Conservation (phyloP, 371 early-diverging fungal species). For the Choanephora cucurbitarum region DNA sequence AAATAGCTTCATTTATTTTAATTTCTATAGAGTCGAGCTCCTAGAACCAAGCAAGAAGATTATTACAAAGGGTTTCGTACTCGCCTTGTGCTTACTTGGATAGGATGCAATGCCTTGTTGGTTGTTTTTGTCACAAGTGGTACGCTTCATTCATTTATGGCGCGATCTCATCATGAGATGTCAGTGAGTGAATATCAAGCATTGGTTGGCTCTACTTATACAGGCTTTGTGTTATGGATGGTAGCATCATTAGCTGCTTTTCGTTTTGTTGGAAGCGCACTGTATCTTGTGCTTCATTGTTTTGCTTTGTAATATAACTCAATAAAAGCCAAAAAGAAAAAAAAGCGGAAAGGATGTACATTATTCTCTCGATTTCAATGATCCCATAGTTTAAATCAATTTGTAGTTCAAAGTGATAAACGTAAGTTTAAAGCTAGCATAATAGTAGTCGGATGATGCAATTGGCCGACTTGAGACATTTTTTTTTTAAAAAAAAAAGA, state of each 20-base stretch:
- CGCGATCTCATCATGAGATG: slow-evolving; percentile 2
- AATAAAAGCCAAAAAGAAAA: too few relatives aligned
- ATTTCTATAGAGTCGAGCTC: slow-evolving; percentile 64
- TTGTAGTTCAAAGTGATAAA: too few relatives aligned
- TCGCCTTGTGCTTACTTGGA: slow-evolving; percentile 79
- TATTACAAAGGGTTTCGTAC: slow-evolving; percentile 87
- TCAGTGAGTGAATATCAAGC: slow-evolving; percentile 21
- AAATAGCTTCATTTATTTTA: background rate
- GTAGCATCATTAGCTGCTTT: slow-evolving; percentile 75
- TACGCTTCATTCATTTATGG: background rate
- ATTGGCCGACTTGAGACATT: too few relatives aligned
- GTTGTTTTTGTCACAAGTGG: slow-evolving; percentile 55
- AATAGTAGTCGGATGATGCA: too few relatives aligned
- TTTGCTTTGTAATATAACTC: slow-evolving; percentile 25
- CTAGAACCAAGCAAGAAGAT: slow-evolving; percentile 83
- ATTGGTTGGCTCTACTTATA: slow-evolving; percentile 50
- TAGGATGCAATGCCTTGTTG: slow-evolving; percentile 81
- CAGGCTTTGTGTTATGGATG: slow-evolving; percentile 85
- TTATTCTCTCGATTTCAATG: too few relatives aligned
- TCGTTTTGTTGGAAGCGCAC: slow-evolving; percentile 77
- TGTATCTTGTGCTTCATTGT: slow-evolving; percentile 34
- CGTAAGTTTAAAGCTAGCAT: too few relatives aligned
- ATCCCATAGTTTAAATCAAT: too few relatives aligned
- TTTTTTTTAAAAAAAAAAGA: too few relatives aligned
- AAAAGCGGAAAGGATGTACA: too few relatives aligned